Base-by-base conservation (phyloP, 2,329 filamentous ascomycete genomes). In the Bisporella sp. region DNA sequence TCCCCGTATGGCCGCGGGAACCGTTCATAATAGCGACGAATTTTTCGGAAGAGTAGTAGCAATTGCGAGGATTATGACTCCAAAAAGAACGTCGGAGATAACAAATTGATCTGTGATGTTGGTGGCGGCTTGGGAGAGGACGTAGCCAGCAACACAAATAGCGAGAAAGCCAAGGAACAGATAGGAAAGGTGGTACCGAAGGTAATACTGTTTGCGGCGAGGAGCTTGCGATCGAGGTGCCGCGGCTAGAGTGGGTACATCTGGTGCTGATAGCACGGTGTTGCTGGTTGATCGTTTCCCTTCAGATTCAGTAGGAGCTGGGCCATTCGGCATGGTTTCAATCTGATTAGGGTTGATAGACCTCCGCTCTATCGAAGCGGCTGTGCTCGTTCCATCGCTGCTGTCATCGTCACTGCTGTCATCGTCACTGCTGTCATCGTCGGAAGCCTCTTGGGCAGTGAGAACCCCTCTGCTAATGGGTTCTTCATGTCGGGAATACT, bases 11-110 rank as follows among this genome's bases (percentile, higher is more conserved):
- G 4, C 73, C 74, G 11, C 71, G 68, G 8, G 58, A 64, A 12
- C 73, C 71, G 52, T 73, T 74, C 29, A 78, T 54, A 4, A 77
- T 64, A 1, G 76, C 71, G 44, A 79, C 57, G 39, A 78, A 67
- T 56, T 78, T 78, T 56, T 79, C 75, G 76, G 76, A 1, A 79
- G 62, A 0, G 75, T 78, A 0, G 75, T 79, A 5, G 73, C 75
- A 54, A 80, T 66, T 1, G 74, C 69, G 37, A 79, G 62, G 28
- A 77, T 59, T 0, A 71, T 70, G 12, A 76, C 60, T 6, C 74
- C 72, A 47, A 78, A 69, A 31, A 78, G 60, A 0, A 71, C 68
- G 43, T 68, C 68, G 5, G 75, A 76, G 1, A 77, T 61, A 7
- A 63, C 57, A 8, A 76, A 64, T 11, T 62, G 62, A 11, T 68